Conservation (phyloP, 2,329 filamentous ascomycete genomes). For the Remersonia thermophila region DNA sequence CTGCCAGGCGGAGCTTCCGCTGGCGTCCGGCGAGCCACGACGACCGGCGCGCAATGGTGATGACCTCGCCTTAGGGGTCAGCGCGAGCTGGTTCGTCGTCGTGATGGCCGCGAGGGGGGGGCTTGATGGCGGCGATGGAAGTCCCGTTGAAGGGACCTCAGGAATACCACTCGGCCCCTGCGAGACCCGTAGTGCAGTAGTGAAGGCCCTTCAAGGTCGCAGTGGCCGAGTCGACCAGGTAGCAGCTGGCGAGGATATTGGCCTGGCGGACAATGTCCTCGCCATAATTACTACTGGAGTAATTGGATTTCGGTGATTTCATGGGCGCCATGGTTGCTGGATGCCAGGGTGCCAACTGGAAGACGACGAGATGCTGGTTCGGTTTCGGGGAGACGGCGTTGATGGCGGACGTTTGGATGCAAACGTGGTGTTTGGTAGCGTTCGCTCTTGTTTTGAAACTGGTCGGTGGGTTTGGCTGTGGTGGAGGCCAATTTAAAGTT, state of each 20-base stretch:
- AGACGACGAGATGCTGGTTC: not conserved
- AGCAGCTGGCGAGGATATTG: slow-evolving; percentile 84
- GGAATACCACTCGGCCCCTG: slow-evolving; percentile 86
- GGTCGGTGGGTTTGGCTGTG: no score
- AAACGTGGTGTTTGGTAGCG: no score
- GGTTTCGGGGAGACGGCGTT: no score
- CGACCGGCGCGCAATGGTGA: slow-evolving; percentile 22
- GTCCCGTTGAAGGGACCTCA: slow-evolving; percentile 78
- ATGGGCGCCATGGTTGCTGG: slow-evolving; percentile 50
- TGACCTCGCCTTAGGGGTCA: slow-evolving; percentile 44
- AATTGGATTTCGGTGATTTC: slow-evolving; percentile 56
- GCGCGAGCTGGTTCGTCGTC: slow-evolving; percentile 53
- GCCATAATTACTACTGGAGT: slow-evolving; percentile 70
- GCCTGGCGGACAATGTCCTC: slow-evolving; percentile 50
- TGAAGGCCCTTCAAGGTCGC: slow-evolving; percentile 71
- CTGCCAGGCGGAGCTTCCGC: slow-evolving; percentile 28
- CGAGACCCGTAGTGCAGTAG: slow-evolving; percentile 80
- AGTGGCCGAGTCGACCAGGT: slow-evolving; percentile 59
- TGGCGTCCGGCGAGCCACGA: slow-evolving; percentile 14
- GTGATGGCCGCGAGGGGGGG: slow-evolving; percentile 74
- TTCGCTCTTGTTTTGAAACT: no score
- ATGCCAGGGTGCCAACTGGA: slow-evolving; percentile 20
- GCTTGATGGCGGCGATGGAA: slow-evolving; percentile 75
- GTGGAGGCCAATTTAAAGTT: no score
- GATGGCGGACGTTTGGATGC: no score